phyloP scores from a whole-genome alignment of 2,329 filamentous ascomycete genomes.

The Verruconis gallopava region DNA sequence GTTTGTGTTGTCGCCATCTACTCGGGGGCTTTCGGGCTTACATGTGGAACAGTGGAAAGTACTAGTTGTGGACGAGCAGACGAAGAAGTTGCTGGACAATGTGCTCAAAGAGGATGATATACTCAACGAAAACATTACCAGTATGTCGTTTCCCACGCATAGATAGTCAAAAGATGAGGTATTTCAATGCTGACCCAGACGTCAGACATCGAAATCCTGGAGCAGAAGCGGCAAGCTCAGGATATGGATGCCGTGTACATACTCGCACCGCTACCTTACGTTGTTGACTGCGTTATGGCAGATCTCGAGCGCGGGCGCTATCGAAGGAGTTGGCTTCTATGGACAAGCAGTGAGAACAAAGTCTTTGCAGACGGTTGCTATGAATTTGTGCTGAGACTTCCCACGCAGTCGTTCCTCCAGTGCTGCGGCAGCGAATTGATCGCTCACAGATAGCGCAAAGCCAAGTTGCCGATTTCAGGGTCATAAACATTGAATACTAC shows the following conservation, averaged over 20 bases:
- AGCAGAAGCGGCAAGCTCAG: constrained; percentile 69
- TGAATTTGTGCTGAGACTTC: too few species aligned
- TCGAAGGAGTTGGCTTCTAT: constrained; percentile 65
- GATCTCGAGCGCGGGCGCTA: constrained; percentile 83
- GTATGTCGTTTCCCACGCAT: too few species aligned
- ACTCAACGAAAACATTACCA: constrained; percentile 89
- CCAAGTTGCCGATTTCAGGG: constrained; percentile 67
- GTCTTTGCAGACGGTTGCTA: too few species aligned
- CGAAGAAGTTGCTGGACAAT: constrained; percentile 79
- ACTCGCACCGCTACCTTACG: constrained; percentile 70
- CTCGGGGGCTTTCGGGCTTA: neutral
- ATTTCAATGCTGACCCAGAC: too few species aligned
- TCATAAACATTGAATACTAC: constrained; percentile 77
- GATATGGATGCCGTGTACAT: constrained; percentile 94
- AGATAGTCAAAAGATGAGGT: neutral
- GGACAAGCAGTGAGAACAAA: constrained; percentile 62
- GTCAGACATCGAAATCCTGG: constrained; percentile 85
- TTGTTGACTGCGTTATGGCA: constrained; percentile 86
- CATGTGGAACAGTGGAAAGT: constrained; percentile 71
- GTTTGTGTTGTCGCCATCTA: constrained; percentile 35
- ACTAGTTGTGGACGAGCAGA: constrained; percentile 72
- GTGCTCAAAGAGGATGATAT: constrained; percentile 92
- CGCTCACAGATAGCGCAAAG: constrained; percentile 54
- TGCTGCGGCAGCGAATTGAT: constrained; percentile 62
- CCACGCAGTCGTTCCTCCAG: constrained; percentile 54